phyloP scores from a whole-genome alignment of 345 rosid genomes.

The Gossypium herbaceum region DNA sequence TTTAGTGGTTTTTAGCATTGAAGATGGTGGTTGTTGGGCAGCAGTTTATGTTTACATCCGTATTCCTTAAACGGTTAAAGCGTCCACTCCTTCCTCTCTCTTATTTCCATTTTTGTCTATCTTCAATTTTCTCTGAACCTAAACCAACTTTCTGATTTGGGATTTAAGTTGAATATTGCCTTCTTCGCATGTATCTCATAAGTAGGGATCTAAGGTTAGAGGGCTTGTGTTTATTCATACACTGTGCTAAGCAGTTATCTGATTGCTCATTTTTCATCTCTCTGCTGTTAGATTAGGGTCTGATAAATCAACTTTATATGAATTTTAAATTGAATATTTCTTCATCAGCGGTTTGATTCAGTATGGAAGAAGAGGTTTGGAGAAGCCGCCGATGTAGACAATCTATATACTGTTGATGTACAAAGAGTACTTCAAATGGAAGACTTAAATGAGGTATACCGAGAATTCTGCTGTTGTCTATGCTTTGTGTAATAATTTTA shows the following conservation, averaged over 20 bases:
- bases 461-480: background rate
- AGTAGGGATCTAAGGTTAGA: background rate
- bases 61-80: background rate
- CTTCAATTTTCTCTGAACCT: background rate
- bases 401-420: slow-evolving; percentile 50
- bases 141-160: background rate
- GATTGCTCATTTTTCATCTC: background rate
- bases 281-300: background rate
- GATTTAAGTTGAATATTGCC: background rate
- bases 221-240: background rate
- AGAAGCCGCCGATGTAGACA: slow-evolving; percentile 52
- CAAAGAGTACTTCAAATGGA: slow-evolving; percentile 82
- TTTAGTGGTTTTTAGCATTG: background rate
- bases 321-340: slow-evolving; percentile 6
- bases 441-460: slow-evolving; percentile 77
- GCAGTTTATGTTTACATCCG: too few relatives aligned
- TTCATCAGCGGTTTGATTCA: slow-evolving; percentile 53
- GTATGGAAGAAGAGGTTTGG: slow-evolving; percentile 79
- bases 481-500: background rate
- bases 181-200: background rate
- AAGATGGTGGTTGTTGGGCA: background rate
- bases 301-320: background rate
- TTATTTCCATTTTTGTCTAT: background rate
- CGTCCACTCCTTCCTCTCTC: background rate
- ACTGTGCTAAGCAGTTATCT: background rate